These are phyloP conservation scores for Berkeleyomyces basicola DNA, from an alignment of 2,329 filamentous ascomycete species.

Conservation along the genomic window DNA sequence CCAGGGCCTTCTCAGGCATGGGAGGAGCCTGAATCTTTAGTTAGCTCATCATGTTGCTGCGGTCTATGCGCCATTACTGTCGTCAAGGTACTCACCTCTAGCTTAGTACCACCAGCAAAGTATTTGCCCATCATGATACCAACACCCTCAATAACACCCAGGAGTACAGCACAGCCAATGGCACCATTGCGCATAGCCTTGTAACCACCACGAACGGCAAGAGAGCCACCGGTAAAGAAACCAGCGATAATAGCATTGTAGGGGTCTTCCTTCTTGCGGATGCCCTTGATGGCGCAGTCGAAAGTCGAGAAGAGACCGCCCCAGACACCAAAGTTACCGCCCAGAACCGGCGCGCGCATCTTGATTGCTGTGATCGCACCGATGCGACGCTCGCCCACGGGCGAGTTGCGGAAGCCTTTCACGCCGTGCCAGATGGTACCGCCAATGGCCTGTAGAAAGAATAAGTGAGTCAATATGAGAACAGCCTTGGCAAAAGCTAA, in stretches of 20 bases:
- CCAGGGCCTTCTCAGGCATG: constrained; percentile 20
- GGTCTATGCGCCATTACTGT: constrained; percentile 16
- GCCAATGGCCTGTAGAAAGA: constrained; percentile 42
- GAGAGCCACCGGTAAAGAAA: constrained; percentile 85
- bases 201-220: constrained; percentile 81
- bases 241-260: constrained; percentile 97
- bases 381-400: constrained; percentile 87
- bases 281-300: constrained; percentile 90
- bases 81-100: constrained; percentile 40
- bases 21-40: constrained; percentile 20
- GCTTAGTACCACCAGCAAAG: constrained; percentile 75
- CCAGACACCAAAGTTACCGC: constrained; percentile 97
- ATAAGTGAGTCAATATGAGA: constrained; percentile 16
- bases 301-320: constrained; percentile 91
- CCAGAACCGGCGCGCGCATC: constrained; percentile 85
- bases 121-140: constrained; percentile 91
- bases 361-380: constrained; percentile 95
- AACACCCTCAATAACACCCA: constrained; percentile 93
- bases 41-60: not conserved
- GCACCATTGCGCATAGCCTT: constrained; percentile 88
- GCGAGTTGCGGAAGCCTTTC: constrained; percentile 81
- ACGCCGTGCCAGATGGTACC: constrained; percentile 91
- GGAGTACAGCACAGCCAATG: constrained; percentile 84
- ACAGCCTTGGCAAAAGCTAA: not conserved
- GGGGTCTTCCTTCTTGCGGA: constrained; percentile 91